phyloP scores from a whole-genome alignment of 129 eudicot species.

The Artemisia annua region DNA sequence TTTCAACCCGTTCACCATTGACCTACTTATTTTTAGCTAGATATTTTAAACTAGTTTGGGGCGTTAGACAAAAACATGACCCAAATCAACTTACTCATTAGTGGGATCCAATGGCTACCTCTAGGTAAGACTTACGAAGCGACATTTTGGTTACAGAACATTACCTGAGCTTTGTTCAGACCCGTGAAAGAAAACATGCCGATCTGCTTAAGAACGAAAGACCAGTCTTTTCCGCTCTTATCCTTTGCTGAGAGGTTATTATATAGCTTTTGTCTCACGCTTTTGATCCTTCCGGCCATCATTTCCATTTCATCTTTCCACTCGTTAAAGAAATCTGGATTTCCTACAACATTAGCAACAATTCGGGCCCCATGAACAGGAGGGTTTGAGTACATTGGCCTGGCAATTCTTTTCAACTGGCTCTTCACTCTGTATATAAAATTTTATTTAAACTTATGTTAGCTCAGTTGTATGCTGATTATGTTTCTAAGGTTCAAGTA shows the following conservation, averaged over 20 bases:
- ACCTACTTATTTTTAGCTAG: too few relatives aligned
- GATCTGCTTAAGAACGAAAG: constrained; percentile 84
- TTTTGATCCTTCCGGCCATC: constrained; percentile 98
- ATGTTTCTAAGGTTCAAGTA: not conserved
- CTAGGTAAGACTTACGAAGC: not conserved
- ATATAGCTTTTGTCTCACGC: constrained; percentile 81
- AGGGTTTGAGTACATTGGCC: constrained; percentile 99
- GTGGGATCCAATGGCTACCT: too few relatives aligned
- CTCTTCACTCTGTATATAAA: constrained; percentile 72
- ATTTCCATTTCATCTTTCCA: constrained; percentile 97
- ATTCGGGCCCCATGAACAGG: constrained; percentile 96
- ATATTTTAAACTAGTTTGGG: too few relatives aligned
- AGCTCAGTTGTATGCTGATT: not conserved
- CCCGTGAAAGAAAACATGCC: constrained; percentile 99
- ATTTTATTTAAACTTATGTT: constrained; percentile 1
- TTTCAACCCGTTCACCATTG: too few relatives aligned
- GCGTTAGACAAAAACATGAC: not conserved
- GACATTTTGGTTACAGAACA: not conserved
- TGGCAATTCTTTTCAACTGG: constrained; percentile 92
- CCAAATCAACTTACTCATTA: too few relatives aligned
- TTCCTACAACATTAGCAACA: constrained; percentile 90
- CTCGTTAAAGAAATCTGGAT: constrained; percentile 71
- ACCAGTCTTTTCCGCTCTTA: constrained; percentile 90
- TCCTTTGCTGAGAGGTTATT: constrained; percentile 74
- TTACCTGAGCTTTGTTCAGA: constrained; percentile 88